phyloP scores from a whole-genome alignment of 1,139 yeast species.

The Blastobotrys serpentis region DNA sequence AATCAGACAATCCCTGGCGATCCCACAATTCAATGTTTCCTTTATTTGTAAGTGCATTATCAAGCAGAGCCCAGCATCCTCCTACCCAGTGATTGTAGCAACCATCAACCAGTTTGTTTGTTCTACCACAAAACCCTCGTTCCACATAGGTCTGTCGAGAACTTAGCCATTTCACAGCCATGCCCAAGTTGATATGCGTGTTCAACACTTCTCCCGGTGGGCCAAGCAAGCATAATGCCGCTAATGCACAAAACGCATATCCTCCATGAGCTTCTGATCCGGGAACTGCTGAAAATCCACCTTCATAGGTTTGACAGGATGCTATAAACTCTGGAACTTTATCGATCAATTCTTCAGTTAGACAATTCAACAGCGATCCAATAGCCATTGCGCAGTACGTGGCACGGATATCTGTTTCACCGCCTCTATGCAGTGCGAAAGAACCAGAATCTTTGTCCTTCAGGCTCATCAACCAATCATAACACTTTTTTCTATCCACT shows the following conservation, averaged over 20 bases:
- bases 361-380: conserved; percentile 62
- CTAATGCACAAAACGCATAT: conserved; percentile 86
- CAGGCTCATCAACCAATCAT: conserved; percentile 63
- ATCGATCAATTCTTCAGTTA: conserved; percentile 59
- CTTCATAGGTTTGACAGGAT: conserved; percentile 86
- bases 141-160: conserved; percentile 68
- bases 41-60: conserved; percentile 43
- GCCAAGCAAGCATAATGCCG: conserved; percentile 57
- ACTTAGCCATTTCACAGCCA: conserved; percentile 57
- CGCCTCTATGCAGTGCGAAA: conserved; percentile 68
- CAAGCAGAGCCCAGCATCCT: conserved; percentile 65
- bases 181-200: conserved; percentile 30
- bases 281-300: conserved; percentile 88
- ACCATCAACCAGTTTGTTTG: conserved; percentile 92
- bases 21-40: conserved; percentile 41
- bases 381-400: conserved; percentile 82
- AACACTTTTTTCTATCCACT: conserved; percentile 50
- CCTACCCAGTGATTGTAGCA: conserved; percentile 98
- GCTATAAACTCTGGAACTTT: conserved; percentile 62
- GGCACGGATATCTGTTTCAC: conserved; percentile 85
- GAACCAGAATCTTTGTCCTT: conserved; percentile 67
- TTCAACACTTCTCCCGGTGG: conserved; percentile 36
- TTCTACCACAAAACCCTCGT: conserved; percentile 87
- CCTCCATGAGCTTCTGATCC: conserved; percentile 92
- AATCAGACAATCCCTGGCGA: conserved; percentile 59